Evolutionary conservation across 306 rosid genomes (phyloP), one percentile per base, ranked within the genome.

Genomic region (Malus sylvestris): DNA sequence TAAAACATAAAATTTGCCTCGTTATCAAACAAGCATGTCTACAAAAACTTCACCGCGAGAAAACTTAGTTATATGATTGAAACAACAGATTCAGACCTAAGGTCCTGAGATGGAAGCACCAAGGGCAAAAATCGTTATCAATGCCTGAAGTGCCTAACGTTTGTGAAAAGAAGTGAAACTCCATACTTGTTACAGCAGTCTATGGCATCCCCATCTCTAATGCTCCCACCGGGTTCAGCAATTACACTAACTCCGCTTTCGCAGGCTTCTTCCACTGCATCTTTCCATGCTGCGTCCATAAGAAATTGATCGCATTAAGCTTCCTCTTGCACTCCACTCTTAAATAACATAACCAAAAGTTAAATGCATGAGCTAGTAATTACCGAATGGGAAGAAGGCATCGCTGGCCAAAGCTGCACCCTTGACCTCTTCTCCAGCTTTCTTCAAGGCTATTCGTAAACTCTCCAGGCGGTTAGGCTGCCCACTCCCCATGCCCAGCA

Each of bases 401-500:
- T 95, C 99, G 22, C 97, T 95, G 81, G 97, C 97, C 85, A 95
- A 83, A 79, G 99, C 93, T 1, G 99, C 92, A 63, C 97, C 99
- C 85, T 88, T 92, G 78, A 84, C 92, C 55, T 88, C 96, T 29
- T 87, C 87, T 85, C 96, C 99, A 10, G 98, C 97, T 89, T 95
- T 95, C 85, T 72, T 87, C 85, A 92, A 57, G 19, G 97, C 97
- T 76, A 95, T 86, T 80, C 97, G 84, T 74, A 92, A 85, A 82
- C 98, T 95, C 86, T 95, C 98, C 6, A 61, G 45, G 66, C 98
- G 97, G 82, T 92, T 95, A 1, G 98, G 98, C 79, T 92, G 97
- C 70, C 98, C 98, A 22, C 98, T 92, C 73, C 98, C 98, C 97
- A 90, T 95, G 38, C 98, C 98, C 87, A 95, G 60, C 97, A 95